A percentile compares a stretch with the other conserved stretches of the same genome.
Evolutionary conservation across 345 rosid genomes (phyloP).

Genomic region (Theobroma cacao): DNA sequence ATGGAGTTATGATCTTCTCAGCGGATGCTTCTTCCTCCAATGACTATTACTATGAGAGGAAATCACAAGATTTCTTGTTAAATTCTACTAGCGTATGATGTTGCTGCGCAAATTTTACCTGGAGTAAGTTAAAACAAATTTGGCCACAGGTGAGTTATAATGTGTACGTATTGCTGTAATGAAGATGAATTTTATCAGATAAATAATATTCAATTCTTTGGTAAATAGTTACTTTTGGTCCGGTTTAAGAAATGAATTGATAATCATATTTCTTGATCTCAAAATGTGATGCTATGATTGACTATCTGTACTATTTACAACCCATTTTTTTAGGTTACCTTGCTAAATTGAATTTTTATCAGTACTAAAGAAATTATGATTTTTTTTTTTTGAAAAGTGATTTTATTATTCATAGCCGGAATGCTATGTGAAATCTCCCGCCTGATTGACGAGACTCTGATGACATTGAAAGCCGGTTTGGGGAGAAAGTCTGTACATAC

Average conservation of each 20-base stretch:
- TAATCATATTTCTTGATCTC: no score
- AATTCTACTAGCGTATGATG: conserved; percentile 25
- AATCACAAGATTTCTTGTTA: conserved; percentile 52
- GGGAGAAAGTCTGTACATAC: no score
- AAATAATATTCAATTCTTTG: not conserved
- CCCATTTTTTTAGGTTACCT: no score
- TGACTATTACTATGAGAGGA: conserved; percentile 43
- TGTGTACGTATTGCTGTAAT: not conserved
- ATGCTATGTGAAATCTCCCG: no score
- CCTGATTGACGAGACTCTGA: no score
- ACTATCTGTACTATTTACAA: no score
- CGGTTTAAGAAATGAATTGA: not conserved
- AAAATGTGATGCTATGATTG: no score
- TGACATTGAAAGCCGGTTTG: no score
- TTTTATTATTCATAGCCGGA: no score
- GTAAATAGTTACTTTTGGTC: not conserved
- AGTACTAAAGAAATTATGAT: no score
- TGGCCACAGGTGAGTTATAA: not conserved
- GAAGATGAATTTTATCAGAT: not conserved
- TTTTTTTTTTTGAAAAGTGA: no score
- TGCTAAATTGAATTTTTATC: no score
- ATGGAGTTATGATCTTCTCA: conserved; percentile 60
- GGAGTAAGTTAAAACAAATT: not conserved
- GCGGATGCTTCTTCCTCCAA: conserved; percentile 42
- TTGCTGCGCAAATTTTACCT: not conserved